Evolutionary conservation across 2,329 filamentous ascomycete species (phyloP).

Genomic region (Fusarium temperatum): DNA sequence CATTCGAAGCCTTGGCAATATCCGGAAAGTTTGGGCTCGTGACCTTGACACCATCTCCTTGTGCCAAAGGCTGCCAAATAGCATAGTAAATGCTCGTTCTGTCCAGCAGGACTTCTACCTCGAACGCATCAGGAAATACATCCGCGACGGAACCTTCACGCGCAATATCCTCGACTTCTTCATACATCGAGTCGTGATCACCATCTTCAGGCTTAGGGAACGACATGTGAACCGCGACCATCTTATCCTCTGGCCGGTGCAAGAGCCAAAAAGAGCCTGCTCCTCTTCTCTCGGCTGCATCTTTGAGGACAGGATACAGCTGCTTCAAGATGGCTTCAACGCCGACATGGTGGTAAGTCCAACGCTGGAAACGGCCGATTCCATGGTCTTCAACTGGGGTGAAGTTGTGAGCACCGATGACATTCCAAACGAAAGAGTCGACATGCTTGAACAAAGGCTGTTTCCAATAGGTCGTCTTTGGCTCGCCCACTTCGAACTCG

Average conservation of each 20-base stretch:
- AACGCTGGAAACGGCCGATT: constrained; percentile 32
- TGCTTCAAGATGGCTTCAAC: constrained; percentile 24
- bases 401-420: constrained; percentile 34
- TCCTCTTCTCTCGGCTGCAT: constrained; percentile 19
- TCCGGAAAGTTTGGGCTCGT: constrained; percentile 19
- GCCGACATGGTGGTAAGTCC: constrained; percentile 17
- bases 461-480: constrained; percentile 34
- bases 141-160: not conserved
- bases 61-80: constrained; percentile 20
- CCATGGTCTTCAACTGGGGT: constrained; percentile 6
- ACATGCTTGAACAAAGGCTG: constrained; percentile 31
- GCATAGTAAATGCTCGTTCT: constrained; percentile 24
- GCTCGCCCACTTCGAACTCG: constrained; percentile 35
- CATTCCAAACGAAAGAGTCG: constrained; percentile 20
- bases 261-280: constrained; percentile 33
- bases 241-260: constrained; percentile 16
- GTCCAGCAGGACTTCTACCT: constrained; percentile 1
- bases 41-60: constrained; percentile 11
- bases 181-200: not conserved
- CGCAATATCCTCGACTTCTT: not conserved
- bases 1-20: not conserved
- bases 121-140: constrained; percentile 18
- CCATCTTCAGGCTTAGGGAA: constrained; percentile 4
- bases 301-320: constrained; percentile 29
- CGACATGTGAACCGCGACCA: constrained; percentile 25